Evolutionary conservation across 768 basidiomycete species (phyloP), one percentile per base, ranked within the genome.

Genomic region (Naganishia kalamii): DNA sequence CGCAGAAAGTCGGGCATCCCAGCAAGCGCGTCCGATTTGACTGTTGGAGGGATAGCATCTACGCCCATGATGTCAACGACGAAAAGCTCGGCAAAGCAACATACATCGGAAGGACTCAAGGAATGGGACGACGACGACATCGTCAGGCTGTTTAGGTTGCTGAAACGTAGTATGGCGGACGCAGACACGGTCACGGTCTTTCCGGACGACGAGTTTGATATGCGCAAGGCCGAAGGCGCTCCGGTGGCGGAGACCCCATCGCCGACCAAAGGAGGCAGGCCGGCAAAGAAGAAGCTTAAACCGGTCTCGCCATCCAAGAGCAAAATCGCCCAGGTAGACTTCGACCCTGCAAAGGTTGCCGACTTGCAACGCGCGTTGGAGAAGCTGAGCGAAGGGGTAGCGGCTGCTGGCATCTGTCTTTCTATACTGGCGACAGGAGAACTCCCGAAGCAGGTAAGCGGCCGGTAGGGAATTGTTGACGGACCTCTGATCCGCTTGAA

Each of bases 391-490:
- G 78, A 78, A 47, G 76, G 88, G 57, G 84, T 91, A 10, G 71
- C 88, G 29, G 91, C 92, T 3, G 89, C 89, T 0, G 90, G 92
- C 73, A 90, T 88, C 69, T 87, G 85, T 66, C 82, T 94, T 68
- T 84, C 87, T 0, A 76, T 96, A 5, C 82, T 97, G 30, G 84
- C 85, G 1, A 86, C 87, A 33, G 89, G 90, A 68, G 82, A 88
- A 25, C 80, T 94, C 62, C 84, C 89, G 1, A 94, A 94, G 76
- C 89, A 92, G 84, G 92, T 91, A 50, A 40, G 84, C 68, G 25
- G 49, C 27, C 33, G 35, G 17, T 10, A 33, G 21, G 17, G 10
- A 3, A 7, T 23, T 47, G 49, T 52, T 61, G 47, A 37, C 41
- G 63, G n/a, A 43, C 33, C 29, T 65, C 10, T 32, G 19, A 2